phyloP scores from a whole-genome alignment of 164 flowering plant species.

The Stephania japonica region DNA sequence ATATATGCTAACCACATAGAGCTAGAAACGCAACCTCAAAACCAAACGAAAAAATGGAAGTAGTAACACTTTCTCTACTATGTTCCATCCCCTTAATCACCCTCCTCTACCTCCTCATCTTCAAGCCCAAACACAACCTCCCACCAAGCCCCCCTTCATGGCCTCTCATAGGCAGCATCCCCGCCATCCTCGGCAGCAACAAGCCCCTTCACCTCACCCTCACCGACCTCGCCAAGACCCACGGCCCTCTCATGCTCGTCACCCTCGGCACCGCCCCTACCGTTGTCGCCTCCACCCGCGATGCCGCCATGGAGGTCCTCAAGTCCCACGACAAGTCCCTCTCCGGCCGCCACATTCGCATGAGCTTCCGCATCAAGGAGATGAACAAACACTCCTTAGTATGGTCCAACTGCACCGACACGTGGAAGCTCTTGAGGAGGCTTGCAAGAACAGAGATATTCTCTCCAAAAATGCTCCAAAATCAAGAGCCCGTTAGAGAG shows the following conservation, averaged over 20 bases:
- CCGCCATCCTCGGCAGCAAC: neutral
- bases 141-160: slow-evolving; percentile 17
- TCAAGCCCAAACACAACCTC: slow-evolving; percentile 4
- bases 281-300: slow-evolving; percentile 15
- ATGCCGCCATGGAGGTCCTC: slow-evolving; percentile 16
- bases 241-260: slow-evolving; percentile 16
- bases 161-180: slow-evolving; percentile 18
- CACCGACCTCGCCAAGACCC: slow-evolving; percentile 7
- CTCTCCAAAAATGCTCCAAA: slow-evolving; percentile 1
- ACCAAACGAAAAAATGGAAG: neutral
- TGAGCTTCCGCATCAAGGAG: slow-evolving; percentile 6
- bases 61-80: neutral
- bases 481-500: slow-evolving; percentile 4
- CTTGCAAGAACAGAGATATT: neutral
- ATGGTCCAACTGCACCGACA: slow-evolving; percentile 1
- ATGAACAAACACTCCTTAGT: slow-evolving; percentile 2
- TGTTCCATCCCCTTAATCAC: neutral
- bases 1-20: too few species aligned
- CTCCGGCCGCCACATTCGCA: slow-evolving; percentile 6
- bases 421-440: slow-evolving; percentile 2
- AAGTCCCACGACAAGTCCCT: slow-evolving; percentile 11
- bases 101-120: slow-evolving; percentile 1
- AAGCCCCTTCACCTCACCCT: slow-evolving; percentile 6
- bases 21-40: too few species aligned
- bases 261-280: slow-evolving; percentile 10